Percentiles rank a stretch among this genome's conserved stretches.
Evolutionary conservation across 176 grass and related monocot genomes (phyloP).

Genomic region (Oryza australiensis): DNA sequence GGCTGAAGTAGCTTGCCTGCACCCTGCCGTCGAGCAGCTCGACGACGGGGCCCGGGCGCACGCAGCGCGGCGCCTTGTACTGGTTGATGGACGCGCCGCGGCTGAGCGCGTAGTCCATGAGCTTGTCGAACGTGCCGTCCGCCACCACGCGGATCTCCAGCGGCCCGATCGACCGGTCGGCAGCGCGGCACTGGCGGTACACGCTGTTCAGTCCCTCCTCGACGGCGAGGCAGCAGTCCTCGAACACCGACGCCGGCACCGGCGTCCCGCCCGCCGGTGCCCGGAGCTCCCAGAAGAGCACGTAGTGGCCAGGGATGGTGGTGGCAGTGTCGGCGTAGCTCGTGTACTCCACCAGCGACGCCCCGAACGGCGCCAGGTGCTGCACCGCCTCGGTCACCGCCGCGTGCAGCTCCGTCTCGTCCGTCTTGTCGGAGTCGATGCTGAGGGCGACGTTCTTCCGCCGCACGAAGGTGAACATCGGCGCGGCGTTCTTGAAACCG

Average conservation of each 20-base stretch:
- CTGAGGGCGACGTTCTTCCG: conserved; percentile 71
- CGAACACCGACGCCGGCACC: conserved; percentile 47
- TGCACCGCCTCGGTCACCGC: conserved; percentile 49
- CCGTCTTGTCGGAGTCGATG: conserved; percentile 74
- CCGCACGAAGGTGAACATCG: conserved; percentile 61
- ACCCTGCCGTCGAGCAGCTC: conserved; percentile 48
- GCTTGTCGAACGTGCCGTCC: conserved; percentile 56
- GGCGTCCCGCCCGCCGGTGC: not conserved
- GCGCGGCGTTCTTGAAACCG: conserved; percentile 69
- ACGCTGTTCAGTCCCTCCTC: conserved; percentile 63
- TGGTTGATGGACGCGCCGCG: conserved; percentile 68
- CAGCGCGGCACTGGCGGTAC: conserved; percentile 59
- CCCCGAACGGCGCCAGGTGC: conserved; percentile 43
- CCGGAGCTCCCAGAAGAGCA: conserved; percentile 76
- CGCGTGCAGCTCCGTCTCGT: conserved; percentile 70
- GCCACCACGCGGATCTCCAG: conserved; percentile 70
- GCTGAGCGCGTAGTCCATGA: conserved; percentile 68
- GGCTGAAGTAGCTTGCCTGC: conserved; percentile 43
- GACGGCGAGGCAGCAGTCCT: conserved; percentile 66
- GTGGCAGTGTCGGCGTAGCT: conserved; percentile 50
- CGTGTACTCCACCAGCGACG: conserved; percentile 77
- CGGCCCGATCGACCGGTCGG: conserved; percentile 53
- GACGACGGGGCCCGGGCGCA: conserved; percentile 45
- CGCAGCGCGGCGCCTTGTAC: conserved; percentile 81
- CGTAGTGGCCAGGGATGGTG: conserved; percentile 64